Conservation (phyloP, 805 yeast species). For the Wickerhamiella sorbophila region DNA sequence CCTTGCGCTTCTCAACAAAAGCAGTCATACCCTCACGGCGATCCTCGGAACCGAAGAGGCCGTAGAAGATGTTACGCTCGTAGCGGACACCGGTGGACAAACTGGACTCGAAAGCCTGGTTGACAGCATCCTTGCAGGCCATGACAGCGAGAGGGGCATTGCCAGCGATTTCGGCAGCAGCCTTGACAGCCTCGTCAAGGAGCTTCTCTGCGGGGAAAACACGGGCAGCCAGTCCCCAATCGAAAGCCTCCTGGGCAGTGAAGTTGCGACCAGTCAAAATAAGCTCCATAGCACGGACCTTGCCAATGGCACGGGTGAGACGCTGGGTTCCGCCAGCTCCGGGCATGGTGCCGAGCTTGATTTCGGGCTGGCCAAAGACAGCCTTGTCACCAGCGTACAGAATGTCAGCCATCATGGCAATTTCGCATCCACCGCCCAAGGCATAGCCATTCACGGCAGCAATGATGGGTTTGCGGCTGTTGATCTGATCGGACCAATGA, state of each 20-base stretch:
- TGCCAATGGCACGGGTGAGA: slow-evolving; percentile 34
- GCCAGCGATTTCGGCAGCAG: slow-evolving; percentile 31
- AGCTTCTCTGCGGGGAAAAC: slow-evolving; percentile 29
- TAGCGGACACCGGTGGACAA: slow-evolving; percentile 29
- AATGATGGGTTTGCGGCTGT: slow-evolving; percentile 34
- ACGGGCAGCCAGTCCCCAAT: slow-evolving; percentile 36
- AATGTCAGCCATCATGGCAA: slow-evolving; percentile 40
- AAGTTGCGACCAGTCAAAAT: slow-evolving; percentile 35
- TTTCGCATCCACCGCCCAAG: slow-evolving; percentile 43
- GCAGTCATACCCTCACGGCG: slow-evolving; percentile 40
- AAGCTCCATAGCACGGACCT: slow-evolving; percentile 35
- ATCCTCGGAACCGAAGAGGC: slow-evolving; percentile 33
- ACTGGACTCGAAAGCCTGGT: slow-evolving; percentile 27
- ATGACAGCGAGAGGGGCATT: slow-evolving; percentile 32
- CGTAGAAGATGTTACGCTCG: slow-evolving; percentile 34
- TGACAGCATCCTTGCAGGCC: slow-evolving; percentile 35
- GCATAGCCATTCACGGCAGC: slow-evolving; percentile 44
- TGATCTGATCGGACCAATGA: slow-evolving; percentile 29
- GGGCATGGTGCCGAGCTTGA: slow-evolving; percentile 37
- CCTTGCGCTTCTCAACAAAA: slow-evolving; percentile 33
- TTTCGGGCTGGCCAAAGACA: slow-evolving; percentile 41
- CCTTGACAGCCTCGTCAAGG: slow-evolving; percentile 31
- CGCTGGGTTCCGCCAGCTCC: slow-evolving; percentile 44
- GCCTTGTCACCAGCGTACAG: slow-evolving; percentile 37
- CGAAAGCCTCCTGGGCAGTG: slow-evolving; percentile 32